Percentiles rank a stretch among this genome's conserved stretches.
These are phyloP conservation scores for Blastobotrys chiropterorum DNA, from an alignment of 805 yeast species.

Conservation along the genomic window DNA sequence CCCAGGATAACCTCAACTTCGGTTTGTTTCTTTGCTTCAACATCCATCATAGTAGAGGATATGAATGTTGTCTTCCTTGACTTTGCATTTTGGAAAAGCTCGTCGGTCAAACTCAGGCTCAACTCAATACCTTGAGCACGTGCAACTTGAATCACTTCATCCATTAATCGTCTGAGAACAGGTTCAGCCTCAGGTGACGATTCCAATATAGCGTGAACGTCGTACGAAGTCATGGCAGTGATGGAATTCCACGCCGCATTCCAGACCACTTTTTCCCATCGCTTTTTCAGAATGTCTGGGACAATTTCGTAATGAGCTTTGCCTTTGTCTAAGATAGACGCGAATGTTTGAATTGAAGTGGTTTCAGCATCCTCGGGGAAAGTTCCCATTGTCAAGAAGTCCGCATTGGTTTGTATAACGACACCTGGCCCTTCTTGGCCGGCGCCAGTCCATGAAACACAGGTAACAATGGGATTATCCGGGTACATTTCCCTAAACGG, in stretches of 20 bases:
- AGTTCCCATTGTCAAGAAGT: slow-evolving; percentile 40
- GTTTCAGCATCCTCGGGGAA: neutral
- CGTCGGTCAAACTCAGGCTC: slow-evolving; percentile 9
- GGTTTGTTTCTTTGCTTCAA: slow-evolving; percentile 53
- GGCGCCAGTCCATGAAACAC: slow-evolving; percentile 18
- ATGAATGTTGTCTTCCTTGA: slow-evolving; percentile 15
- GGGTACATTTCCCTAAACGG: slow-evolving; percentile 11
- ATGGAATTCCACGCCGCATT: slow-evolving; percentile 22
- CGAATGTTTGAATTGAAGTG: slow-evolving; percentile 29
- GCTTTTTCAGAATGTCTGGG: slow-evolving; percentile 12
- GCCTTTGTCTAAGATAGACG: slow-evolving; percentile 27
- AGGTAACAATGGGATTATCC: slow-evolving; percentile 11
- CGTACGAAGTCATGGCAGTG: slow-evolving; percentile 16
- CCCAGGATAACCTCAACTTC: slow-evolving; percentile 70
- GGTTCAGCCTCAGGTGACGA: slow-evolving; percentile 13
- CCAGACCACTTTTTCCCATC: slow-evolving; percentile 23
- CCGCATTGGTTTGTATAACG: slow-evolving; percentile 41
- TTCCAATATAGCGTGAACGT: slow-evolving; percentile 13
- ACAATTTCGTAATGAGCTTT: slow-evolving; percentile 11
- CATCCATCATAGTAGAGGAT: slow-evolving; percentile 70
- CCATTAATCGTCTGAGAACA: slow-evolving; percentile 41
- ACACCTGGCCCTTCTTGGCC: slow-evolving; percentile 10
- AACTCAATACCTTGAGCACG: slow-evolving; percentile 51
- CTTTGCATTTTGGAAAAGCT: slow-evolving; percentile 10
- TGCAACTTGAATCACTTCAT: slow-evolving; percentile 58